Conservation (phyloP, 1,284 basidiomycete species). For the Clitocybe nebularis region DNA sequence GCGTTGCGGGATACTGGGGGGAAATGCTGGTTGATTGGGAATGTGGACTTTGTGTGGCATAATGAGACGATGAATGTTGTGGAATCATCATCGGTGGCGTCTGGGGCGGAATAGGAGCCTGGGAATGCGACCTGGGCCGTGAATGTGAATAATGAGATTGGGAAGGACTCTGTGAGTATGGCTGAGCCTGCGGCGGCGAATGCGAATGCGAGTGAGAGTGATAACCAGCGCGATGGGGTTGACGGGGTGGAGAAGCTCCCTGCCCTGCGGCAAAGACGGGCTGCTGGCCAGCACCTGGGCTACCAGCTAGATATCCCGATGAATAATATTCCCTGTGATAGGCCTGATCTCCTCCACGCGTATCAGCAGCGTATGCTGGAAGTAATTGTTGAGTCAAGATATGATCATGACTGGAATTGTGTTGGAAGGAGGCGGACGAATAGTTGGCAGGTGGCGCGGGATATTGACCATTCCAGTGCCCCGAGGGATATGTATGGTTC, state of each 20-base stretch:
- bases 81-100: constrained; percentile 14
- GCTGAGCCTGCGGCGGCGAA: constrained; percentile 13
- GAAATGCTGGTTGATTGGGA: constrained; percentile 32
- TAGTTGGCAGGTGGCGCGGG: constrained; percentile 12
- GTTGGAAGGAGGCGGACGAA: constrained; percentile 14
- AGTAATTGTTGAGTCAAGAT: constrained; percentile 9
- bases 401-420: constrained; percentile 10
- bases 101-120: constrained; percentile 15
- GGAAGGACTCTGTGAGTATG: constrained; percentile 18
- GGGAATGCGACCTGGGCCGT: constrained; percentile 21
- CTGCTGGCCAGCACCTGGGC: constrained; percentile 6
- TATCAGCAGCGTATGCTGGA: constrained; percentile 11
- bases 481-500: constrained; percentile 14
- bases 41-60: constrained; percentile 19
- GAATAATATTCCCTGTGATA: constrained; percentile 16
- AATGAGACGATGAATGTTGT: constrained; percentile 15
- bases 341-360: constrained; percentile 9
- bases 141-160: constrained; percentile 15
- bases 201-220: constrained; percentile 23
- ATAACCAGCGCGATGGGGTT: constrained; percentile 13
- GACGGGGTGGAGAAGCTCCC: constrained; percentile 10
- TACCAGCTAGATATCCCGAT: constrained; percentile 10
- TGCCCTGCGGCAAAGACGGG: constrained; percentile 10
- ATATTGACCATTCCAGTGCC: constrained; percentile 15
- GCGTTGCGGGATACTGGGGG: constrained; percentile 61